Conservation (phyloP, 75 land plant genomes). For the Pinus albicaulis region DNA sequence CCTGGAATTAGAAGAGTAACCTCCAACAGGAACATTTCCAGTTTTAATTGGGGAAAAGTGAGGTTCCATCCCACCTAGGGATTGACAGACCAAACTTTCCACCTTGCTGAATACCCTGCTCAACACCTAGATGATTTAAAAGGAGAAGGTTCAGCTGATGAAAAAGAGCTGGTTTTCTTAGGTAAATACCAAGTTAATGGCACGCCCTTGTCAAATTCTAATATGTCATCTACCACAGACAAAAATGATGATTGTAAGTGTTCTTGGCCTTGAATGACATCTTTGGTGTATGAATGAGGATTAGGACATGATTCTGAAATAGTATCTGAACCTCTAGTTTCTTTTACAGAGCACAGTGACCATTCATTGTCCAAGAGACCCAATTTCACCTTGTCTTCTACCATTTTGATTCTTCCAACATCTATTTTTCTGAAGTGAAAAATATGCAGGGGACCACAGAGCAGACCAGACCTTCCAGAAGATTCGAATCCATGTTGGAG, state of each 20-base stretch:
- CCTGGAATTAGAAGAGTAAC: constrained; percentile 3
- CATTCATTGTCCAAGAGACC: constrained; percentile 50
- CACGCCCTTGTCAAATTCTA: constrained; percentile 52
- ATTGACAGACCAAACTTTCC: constrained; percentile 28
- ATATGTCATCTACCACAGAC: constrained; percentile 63
- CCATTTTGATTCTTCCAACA: constrained; percentile 49
- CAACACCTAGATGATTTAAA: constrained; percentile 32
- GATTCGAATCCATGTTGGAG: too few relatives aligned
- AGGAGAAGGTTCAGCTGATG: constrained; percentile 26
- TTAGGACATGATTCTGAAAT: constrained; percentile 31
- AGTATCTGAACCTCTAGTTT: constrained; percentile 8
- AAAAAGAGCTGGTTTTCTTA: constrained; percentile 11
- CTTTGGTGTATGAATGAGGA: constrained; percentile 28
- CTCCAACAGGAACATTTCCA: constrained; percentile 19
- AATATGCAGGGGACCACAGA: constrained; percentile 33
- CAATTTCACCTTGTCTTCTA: constrained; percentile 68
- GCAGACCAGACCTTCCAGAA: constrained; percentile 25
- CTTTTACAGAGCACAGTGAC: constrained; percentile 10
- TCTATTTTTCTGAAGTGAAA: constrained; percentile 66
- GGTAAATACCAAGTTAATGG: constrained; percentile 5
- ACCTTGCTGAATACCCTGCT: constrained; percentile 23
- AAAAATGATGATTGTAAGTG: constrained; percentile 45
- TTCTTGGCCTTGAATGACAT: constrained; percentile 23
- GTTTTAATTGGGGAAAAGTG: constrained; percentile 19
- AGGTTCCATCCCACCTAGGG: constrained; percentile 33